A percentile compares a stretch with the other conserved stretches of the same genome.
Conservation (phyloP, 345 rosid species). For the Conringia planisiliqua region DNA sequence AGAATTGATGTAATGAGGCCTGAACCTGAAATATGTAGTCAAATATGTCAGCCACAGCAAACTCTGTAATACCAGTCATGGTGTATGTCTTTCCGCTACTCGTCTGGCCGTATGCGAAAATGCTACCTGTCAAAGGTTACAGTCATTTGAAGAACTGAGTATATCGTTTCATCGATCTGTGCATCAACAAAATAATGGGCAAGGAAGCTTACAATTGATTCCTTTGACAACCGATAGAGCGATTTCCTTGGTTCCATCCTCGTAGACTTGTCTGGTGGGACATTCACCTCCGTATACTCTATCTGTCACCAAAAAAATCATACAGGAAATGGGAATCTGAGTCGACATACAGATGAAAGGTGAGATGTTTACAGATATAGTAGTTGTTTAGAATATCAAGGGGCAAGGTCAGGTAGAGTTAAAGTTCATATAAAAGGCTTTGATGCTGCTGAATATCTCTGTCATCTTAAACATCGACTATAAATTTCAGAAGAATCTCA, state of each 20-base stretch:
- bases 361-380: not conserved
- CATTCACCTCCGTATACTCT: slow-evolving; percentile 87
- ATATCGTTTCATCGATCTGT: not conserved
- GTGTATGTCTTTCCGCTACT: slow-evolving; percentile 99
- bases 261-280: slow-evolving; percentile 72
- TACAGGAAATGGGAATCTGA: not conserved
- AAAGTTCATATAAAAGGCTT: not conserved
- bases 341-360: not conserved
- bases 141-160: not conserved
- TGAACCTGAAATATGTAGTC: slow-evolving; percentile 70
- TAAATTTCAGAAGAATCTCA: not conserved
- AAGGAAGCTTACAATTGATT: slow-evolving; percentile 67
- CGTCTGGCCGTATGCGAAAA: slow-evolving; percentile 98
- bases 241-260: slow-evolving; percentile 72
- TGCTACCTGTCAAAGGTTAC: slow-evolving; percentile 56
- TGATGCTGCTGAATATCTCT: not conserved
- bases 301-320: slow-evolving; percentile 44
- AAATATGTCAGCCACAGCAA: slow-evolving; percentile 83
- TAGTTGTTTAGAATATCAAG: not conserved
- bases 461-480: not conserved
- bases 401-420: not conserved
- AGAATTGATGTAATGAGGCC: not conserved
- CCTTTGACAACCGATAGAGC: slow-evolving; percentile 89
- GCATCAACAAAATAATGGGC: not conserved
- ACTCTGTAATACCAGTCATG: slow-evolving; percentile 85